Percentiles rank a stretch among this genome's conserved stretches.
Evolutionary conservation across 805 yeast species (phyloP).

Genomic region (Ogataea nitratoaversa): DNA sequence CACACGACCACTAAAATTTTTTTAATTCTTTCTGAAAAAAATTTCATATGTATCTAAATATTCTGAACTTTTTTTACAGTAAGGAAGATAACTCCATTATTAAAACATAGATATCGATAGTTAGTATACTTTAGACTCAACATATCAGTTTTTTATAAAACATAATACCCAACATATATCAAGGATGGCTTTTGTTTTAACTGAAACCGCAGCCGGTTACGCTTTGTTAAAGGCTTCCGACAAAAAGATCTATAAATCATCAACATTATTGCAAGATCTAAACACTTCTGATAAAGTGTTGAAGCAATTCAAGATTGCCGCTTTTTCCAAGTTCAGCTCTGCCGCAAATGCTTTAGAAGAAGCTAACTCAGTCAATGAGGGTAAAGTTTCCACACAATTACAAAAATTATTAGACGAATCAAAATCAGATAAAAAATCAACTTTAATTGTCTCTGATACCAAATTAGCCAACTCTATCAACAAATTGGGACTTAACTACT

Average conservation of each 20-base stretch:
- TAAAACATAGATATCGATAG: too few species aligned
- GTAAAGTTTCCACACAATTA: constrained; percentile 84
- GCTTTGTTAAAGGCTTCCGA: constrained; percentile 96
- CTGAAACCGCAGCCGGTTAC: constrained; percentile 99
- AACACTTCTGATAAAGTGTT: constrained; percentile 81
- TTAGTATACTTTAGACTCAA: too few species aligned
- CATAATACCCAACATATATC: background rate
- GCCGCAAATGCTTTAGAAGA: constrained; percentile 97
- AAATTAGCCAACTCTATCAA: constrained; percentile 95
- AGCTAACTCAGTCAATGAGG: constrained; percentile 87
- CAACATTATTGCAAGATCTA: constrained; percentile 69
- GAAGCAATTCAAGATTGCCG: constrained; percentile 87
- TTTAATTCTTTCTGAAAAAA: constrained; percentile 5
- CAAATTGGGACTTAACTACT: constrained; percentile 83
- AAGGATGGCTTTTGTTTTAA: constrained; percentile 78
- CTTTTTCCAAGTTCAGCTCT: constrained; percentile 89
- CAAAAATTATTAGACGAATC: constrained; percentile 70
- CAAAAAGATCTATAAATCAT: constrained; percentile 90
- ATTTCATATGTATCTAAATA: constrained; percentile 1
- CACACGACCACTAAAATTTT: constrained; percentile 1
- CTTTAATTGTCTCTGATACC: constrained; percentile 89
- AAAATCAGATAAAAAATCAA: constrained; percentile 77
- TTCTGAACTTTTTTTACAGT: constrained; percentile 6
- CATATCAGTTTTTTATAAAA: too few species aligned
- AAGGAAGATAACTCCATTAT: too few species aligned